These are phyloP conservation scores for Cladosporium sp. DNA, from an alignment of 2,329 filamentous ascomycete species.

Conservation along the genomic window DNA sequence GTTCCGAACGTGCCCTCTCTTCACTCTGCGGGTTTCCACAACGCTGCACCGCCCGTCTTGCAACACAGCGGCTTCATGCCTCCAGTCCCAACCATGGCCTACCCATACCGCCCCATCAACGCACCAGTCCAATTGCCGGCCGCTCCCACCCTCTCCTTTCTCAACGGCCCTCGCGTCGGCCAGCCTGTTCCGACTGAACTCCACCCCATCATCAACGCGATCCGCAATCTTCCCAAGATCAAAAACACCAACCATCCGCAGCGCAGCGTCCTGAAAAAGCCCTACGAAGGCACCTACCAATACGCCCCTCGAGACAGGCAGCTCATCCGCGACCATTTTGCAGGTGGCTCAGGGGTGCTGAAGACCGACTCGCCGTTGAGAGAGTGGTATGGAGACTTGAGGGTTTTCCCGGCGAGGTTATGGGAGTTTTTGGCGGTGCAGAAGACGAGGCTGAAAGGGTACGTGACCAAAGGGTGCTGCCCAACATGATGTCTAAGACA, in stretches of 20 bases:
- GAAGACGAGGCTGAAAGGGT: background rate
- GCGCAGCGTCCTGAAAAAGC: background rate
- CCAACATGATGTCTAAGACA: too few species aligned
- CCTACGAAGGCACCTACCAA: background rate
- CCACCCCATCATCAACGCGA: background rate
- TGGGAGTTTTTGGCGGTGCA: constrained; percentile 4
- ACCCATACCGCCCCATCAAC: background rate
- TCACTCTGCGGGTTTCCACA: background rate
- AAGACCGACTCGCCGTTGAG: constrained; percentile 4
- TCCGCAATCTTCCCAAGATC: background rate
- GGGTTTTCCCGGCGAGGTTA: background rate
- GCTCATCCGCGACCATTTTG: constrained; percentile 7
- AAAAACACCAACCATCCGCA: background rate
- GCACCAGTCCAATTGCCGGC: background rate
- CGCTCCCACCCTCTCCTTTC: background rate
- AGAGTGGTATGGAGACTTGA: constrained; percentile 1
- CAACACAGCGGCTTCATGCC: background rate
- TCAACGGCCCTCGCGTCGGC: background rate
- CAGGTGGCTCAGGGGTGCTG: background rate
- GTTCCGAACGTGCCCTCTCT: too few species aligned
- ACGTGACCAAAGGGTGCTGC: too few species aligned
- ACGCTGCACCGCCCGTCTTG: background rate
- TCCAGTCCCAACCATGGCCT: background rate
- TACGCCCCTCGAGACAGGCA: background rate
- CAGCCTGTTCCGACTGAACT: background rate